Conservation (phyloP, 2,329 filamentous ascomycete species). For the Mycosphaerella sp. region DNA sequence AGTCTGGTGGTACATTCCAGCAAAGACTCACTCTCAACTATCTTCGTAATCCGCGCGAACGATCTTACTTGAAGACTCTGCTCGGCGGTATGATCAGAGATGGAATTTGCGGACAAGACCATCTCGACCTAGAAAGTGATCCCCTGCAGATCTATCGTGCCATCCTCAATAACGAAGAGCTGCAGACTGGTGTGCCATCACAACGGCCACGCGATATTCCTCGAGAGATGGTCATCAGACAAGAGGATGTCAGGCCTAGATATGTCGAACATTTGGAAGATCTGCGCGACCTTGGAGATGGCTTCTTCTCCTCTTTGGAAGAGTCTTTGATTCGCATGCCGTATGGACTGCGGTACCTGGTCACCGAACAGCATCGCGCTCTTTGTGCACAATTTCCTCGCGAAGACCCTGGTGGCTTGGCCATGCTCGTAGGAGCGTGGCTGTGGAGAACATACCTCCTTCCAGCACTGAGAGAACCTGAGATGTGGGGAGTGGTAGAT, state of each 20-base stretch:
- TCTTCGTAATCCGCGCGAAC: constrained; percentile 80
- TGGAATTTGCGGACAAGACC: constrained; percentile 87
- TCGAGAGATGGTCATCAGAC: constrained; percentile 89
- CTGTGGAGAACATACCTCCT: constrained; percentile 92
- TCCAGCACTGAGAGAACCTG: constrained; percentile 79
- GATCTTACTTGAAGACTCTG: constrained; percentile 84
- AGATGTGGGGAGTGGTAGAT: constrained; percentile 89
- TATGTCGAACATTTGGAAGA: constrained; percentile 95
- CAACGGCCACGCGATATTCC: constrained; percentile 76
- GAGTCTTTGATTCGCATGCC: constrained; percentile 83
- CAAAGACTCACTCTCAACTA: constrained; percentile 79
- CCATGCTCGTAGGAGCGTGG: constrained; percentile 85
- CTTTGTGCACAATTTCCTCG: constrained; percentile 71
- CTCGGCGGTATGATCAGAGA: constrained; percentile 80
- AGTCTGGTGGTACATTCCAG: constrained; percentile 80
- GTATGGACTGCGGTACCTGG: constrained; percentile 83
- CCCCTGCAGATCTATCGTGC: constrained; percentile 96
- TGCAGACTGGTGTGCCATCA: constrained; percentile 81
- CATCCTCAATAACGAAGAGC: constrained; percentile 93
- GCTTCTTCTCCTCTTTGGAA: constrained; percentile 76
- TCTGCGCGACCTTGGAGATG: constrained; percentile 87
- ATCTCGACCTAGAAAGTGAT: constrained; percentile 89
- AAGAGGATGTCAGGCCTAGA: constrained; percentile 81
- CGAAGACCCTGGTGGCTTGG: constrained; percentile 68
- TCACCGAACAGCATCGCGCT: constrained; percentile 75